Evolutionary conservation across 129 eudicot genomes (phyloP), one percentile per base, ranked within the genome.

Genomic region (Smallanthus sonchifolius): DNA sequence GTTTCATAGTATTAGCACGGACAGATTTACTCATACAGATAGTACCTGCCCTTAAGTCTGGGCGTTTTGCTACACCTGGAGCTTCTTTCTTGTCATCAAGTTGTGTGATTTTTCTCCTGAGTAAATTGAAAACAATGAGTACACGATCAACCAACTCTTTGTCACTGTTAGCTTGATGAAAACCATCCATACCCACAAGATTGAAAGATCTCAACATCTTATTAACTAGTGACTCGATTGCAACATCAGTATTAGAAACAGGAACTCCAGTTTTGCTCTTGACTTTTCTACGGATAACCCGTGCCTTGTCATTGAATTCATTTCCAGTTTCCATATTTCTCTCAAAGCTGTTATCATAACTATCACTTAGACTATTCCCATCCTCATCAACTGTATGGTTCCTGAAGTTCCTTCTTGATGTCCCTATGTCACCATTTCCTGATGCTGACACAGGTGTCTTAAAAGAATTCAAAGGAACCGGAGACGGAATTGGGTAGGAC

Each of bases 21-120:
- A 81, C 73, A 37, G 92, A 91, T 67, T 86, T 83, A 6, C 54
- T 80, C 91, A 85, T 88, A 83, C 90, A 77, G 9, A 88, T n/a
- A 3, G 84, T 72, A 15, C 83, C 82, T 8, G 90, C 87, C 57
- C 76, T 84, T 74, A 91, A 72, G 71, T 91, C 96, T 6, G 95
- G 90, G 4, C 91, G 91, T 57, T 82, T 65, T 3, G 77, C 17
- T 57, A 24, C 19, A 15, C 90, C 92, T 11, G 80, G 64, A 17
- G 64, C 8, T 11, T 65, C 86, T 66, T 55, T 84, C 15, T 81
- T 24, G 35, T 91, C 97, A 16, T 86, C 95, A 37, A 86, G 49
- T 66, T 76, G 95, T 14, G 85, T 79, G 2, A 91, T 57, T 67
- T 67, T 88, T 75, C 95, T 83, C 19, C 97, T 78, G 43, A 91